Evolutionary conservation across 805 yeast species (phyloP).

Genomic region (Alloascoidea hylecoeti): DNA sequence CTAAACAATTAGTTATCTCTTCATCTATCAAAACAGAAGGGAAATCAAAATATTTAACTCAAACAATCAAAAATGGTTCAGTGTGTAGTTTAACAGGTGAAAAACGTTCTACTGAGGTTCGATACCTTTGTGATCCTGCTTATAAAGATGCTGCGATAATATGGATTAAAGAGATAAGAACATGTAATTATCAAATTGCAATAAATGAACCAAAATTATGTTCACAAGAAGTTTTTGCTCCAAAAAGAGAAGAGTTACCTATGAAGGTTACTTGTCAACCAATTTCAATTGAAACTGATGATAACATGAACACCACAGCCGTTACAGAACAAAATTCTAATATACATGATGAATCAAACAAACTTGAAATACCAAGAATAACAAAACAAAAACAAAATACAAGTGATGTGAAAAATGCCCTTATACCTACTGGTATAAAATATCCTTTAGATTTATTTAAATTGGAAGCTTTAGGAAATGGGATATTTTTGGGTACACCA

Average conservation of each 20-base stretch:
- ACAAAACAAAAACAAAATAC: too few relatives aligned
- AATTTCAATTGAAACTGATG: neutral
- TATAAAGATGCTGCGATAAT: constrained; percentile 14
- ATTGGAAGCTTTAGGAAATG: neutral
- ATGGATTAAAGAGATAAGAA: constrained; percentile 34
- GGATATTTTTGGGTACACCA: neutral
- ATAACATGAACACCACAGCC: too few relatives aligned
- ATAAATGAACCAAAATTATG: constrained; percentile 40
- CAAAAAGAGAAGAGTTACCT: neutral
- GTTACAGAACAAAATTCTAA: neutral
- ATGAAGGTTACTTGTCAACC: neutral
- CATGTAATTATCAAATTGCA: constrained; percentile 42
- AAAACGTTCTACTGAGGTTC: constrained; percentile 38
- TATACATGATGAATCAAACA: neutral
- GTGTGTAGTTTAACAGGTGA: constrained; percentile 42
- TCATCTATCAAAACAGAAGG: constrained; percentile 5
- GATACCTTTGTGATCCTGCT: constrained; percentile 37
- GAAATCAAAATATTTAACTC: constrained; percentile 18
- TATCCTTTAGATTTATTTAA: neutral
- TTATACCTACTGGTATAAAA: neutral
- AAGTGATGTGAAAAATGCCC: neutral
- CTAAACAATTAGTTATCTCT: constrained; percentile 3
- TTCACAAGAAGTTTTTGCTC: constrained; percentile 2
- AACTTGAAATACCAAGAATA: too few relatives aligned
- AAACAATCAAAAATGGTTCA: constrained; percentile 33